phyloP scores from a whole-genome alignment of 192 early-diverging fungal genomes.

The Funneliformis geosporum region DNA sequence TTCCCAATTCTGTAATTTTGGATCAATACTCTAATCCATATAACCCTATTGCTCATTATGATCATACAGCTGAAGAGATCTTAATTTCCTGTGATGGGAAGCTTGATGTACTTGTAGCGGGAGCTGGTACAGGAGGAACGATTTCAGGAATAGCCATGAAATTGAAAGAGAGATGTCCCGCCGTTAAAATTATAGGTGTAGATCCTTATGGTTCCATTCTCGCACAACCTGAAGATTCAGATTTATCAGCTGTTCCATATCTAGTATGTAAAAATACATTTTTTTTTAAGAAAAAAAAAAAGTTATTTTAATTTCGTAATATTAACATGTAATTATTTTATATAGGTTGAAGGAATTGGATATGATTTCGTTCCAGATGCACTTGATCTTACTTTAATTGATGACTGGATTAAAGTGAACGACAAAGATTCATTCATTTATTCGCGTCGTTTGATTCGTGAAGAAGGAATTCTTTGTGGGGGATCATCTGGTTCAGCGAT shows the following conservation, averaged over 20 bases:
- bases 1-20: conserved; percentile 94
- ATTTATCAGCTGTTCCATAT: not conserved
- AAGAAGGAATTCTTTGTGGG: conserved; percentile 96
- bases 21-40: conserved; percentile 97
- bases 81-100: conserved; percentile 79
- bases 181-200: conserved; percentile 86
- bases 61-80: conserved; percentile 87
- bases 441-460: conserved; percentile 93
- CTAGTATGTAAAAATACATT: conserved; percentile 7
- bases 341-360: conserved; percentile 98
- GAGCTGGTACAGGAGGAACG: conserved; percentile 97
- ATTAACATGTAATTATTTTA: conserved; percentile 37
- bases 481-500: conserved; percentile 95
- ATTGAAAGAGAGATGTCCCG: conserved; percentile 93
- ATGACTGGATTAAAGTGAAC: conserved; percentile 95
- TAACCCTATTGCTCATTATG: conserved; percentile 98
- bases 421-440: conserved; percentile 96
- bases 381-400: conserved; percentile 80
- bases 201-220: conserved; percentile 96
- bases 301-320: not conserved
- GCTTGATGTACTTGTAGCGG: conserved; percentile 94
- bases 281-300: not conserved
- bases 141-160: conserved; percentile 92
- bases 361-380: conserved; percentile 99
- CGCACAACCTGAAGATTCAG: conserved; percentile 69